A percentile compares a stretch with the other conserved stretches of the same genome.
These are phyloP conservation scores for Aspergillus tamarii DNA, from an alignment of 2,329 filamentous ascomycete genomes.

Conservation along the genomic window DNA sequence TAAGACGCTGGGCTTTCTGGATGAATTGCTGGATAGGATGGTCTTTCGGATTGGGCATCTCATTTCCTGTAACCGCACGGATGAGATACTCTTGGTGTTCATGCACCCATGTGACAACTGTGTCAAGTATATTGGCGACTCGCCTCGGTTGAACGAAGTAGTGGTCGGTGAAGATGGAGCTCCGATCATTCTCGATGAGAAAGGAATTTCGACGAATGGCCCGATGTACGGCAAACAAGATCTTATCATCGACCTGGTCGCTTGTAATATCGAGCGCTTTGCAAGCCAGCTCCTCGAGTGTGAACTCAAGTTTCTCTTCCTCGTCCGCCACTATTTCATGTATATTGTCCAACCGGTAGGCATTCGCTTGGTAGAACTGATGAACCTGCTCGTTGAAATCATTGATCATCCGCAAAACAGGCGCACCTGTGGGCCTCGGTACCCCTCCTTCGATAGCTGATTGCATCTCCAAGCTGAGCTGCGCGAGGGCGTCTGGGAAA, in stretches of 20 bases:
- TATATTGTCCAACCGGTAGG: conserved; percentile 38
- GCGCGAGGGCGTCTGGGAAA: conserved; percentile 47
- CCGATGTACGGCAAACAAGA: conserved; percentile 41
- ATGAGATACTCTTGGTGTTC: conserved; percentile 49
- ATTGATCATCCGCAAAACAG: conserved; percentile 38
- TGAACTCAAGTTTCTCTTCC: conserved; percentile 35
- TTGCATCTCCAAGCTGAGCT: conserved; percentile 35
- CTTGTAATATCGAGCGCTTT: conserved; percentile 36
- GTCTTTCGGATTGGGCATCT: conserved; percentile 26
- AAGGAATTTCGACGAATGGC: conserved; percentile 36
- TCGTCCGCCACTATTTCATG: conserved; percentile 45
- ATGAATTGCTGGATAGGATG: conserved; percentile 49
- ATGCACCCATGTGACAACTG: conserved; percentile 60
- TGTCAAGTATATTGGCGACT: conserved; percentile 52
- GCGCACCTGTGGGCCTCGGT: conserved; percentile 41
- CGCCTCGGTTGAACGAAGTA: conserved; percentile 57
- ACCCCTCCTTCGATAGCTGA: conserved; percentile 45
- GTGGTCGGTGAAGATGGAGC: conserved; percentile 38
- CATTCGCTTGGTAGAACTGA: conserved; percentile 39
- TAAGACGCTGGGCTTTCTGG: conserved; percentile 47
- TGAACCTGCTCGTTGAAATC: conserved; percentile 38
- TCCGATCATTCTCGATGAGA: conserved; percentile 38
- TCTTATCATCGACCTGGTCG: conserved; percentile 33
- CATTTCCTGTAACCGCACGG: conserved; percentile 30
- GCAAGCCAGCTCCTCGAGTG: conserved; percentile 42